phyloP scores from a whole-genome alignment of 2,329 filamentous ascomycete genomes.

The Byssothecium circinans region DNA sequence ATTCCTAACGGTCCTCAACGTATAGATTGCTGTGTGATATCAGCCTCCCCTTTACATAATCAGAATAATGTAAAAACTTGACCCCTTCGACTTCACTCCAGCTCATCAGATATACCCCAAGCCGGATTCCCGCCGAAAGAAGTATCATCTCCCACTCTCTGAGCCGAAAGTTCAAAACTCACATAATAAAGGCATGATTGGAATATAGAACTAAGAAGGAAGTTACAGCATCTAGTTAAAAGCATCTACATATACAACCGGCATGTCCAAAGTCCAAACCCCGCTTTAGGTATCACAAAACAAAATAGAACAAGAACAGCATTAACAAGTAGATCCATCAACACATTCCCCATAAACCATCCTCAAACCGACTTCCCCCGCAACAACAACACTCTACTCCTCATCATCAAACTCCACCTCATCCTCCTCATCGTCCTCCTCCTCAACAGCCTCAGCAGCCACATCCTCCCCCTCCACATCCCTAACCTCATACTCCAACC shows the following conservation, averaged over 20 bases:
- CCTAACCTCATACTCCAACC: slow-evolving; percentile 8
- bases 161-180: too few relatives aligned
- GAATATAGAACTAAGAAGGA: neutral
- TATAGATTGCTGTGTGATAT: too few relatives aligned
- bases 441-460: neutral
- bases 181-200: neutral
- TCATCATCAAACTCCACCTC: neutral
- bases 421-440: neutral
- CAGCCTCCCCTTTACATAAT: too few relatives aligned
- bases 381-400: neutral
- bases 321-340: neutral
- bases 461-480: neutral
- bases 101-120: too few relatives aligned
- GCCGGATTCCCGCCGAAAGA: too few relatives aligned
- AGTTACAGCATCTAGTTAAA: neutral
- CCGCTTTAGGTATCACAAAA: neutral
- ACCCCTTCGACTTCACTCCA: too few relatives aligned
- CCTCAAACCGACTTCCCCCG: too few relatives aligned
- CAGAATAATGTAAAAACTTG: too few relatives aligned
- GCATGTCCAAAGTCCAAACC: neutral
- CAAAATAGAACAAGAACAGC: neutral
- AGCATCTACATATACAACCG: too few relatives aligned
- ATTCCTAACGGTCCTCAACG: too few relatives aligned
- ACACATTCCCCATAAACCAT: neutral
- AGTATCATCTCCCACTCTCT: too few relatives aligned